Evolutionary conservation across 257 asterid species (phyloP).

Genomic region (Parsonsia alboflavescens): DNA sequence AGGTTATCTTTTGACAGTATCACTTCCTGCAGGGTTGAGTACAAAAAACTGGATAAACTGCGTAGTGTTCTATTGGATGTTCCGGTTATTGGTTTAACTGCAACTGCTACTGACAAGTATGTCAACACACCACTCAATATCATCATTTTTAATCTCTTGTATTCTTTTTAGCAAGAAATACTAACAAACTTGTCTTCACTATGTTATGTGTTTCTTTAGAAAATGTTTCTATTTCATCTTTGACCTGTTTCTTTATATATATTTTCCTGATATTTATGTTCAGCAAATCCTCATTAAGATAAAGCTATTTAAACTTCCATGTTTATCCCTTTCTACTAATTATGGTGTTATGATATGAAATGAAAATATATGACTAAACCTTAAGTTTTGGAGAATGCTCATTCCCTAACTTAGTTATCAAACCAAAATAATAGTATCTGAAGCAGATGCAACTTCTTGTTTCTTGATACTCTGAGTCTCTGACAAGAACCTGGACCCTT

Average conservation of each 20-base stretch:
- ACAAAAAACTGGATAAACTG: slow-evolving; percentile 70
- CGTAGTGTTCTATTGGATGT: slow-evolving; percentile 61
- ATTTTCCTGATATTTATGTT: neutral
- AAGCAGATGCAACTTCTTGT: neutral
- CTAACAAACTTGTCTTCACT: neutral
- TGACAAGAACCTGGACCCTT: neutral
- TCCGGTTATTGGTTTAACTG: slow-evolving; percentile 88
- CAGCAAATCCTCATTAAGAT: neutral
- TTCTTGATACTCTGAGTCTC: neutral
- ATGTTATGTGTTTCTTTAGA: neutral
- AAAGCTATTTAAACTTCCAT: neutral
- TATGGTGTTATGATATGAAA: neutral
- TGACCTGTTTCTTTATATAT: neutral
- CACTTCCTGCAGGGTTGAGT: slow-evolving; percentile 62
- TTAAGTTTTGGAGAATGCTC: neutral
- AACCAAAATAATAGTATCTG: neutral
- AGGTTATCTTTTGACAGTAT: neutral
- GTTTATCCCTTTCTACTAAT: neutral
- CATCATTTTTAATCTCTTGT: neutral
- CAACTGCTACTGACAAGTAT: slow-evolving; percentile 95
- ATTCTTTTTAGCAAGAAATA: neutral
- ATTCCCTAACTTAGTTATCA: neutral
- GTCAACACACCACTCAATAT: slow-evolving; percentile 18
- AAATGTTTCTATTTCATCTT: neutral
- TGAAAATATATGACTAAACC: neutral